phyloP scores from a whole-genome alignment of 371 early-diverging fungal genomes.

The Smittium culicis region DNA sequence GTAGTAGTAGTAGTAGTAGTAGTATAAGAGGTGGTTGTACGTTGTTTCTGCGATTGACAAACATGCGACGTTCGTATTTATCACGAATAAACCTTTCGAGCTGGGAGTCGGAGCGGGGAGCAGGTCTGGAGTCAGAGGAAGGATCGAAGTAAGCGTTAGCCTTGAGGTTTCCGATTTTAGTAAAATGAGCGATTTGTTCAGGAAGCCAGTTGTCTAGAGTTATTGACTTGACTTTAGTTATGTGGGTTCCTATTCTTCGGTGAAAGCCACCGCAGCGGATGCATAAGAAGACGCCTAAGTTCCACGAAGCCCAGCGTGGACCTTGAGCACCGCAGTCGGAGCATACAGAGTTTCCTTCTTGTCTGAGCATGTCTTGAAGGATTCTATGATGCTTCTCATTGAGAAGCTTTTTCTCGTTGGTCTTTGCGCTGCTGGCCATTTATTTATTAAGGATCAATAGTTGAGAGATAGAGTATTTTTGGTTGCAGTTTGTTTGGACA shows the following conservation, averaged over 20 bases:
- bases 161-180: slow-evolving; percentile 64
- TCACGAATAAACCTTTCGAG: slow-evolving; percentile 81
- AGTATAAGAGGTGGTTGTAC: slow-evolving; percentile 14
- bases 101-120: slow-evolving; percentile 50
- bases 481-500: too few species aligned
- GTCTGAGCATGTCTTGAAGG: slow-evolving; percentile 49
- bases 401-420: slow-evolving; percentile 33
- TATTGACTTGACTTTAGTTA: slow-evolving; percentile 82
- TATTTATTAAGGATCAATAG: too few species aligned
- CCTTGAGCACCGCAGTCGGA: slow-evolving; percentile 76
- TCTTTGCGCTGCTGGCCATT: slow-evolving; percentile 12
- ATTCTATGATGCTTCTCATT: slow-evolving; percentile 42
- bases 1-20: slow-evolving; percentile 14
- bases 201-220: slow-evolving; percentile 85
- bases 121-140: slow-evolving; percentile 39
- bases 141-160: slow-evolving; percentile 64
- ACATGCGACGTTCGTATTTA: slow-evolving; percentile 80
- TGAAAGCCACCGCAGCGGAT: slow-evolving; percentile 87
- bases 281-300: slow-evolving; percentile 84
- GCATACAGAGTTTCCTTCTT: slow-evolving; percentile 61
- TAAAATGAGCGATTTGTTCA: slow-evolving; percentile 73
- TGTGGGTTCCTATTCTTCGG: slow-evolving; percentile 83
- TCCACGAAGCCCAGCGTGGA: slow-evolving; percentile 91
- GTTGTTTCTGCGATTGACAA: slow-evolving; percentile 33
- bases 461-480: too few species aligned